Evolutionary conservation across 2,329 filamentous ascomycete genomes (phyloP), one percentile per base, ranked within the genome.

Genomic region (Hymenoscyphus occultus): DNA sequence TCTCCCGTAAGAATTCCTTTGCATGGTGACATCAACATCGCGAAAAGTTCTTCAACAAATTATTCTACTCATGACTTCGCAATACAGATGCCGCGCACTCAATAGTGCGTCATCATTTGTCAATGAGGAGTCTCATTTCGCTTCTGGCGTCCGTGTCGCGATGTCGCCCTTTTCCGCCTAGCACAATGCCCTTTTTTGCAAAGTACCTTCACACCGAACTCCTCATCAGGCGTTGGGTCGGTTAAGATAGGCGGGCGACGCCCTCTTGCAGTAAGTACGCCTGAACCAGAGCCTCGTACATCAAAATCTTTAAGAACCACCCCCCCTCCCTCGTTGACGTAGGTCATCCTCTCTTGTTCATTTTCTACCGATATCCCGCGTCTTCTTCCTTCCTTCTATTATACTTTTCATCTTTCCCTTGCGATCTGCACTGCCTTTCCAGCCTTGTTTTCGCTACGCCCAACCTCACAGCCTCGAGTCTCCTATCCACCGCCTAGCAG

Each of bases 121-220:
- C 45, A 51, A 22, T 12, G 45, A 28, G 45, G 19, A 22, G 45
- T 51, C 19, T 51, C 45, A 51, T 51, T 22, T 51, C 45, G 42
- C 45, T 51, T 10, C 45, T 51, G 45, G 45, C 7, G 22, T 51
- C 22, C 45, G 45, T 51, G 45, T 51, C 45, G 45, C 45, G 4
- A 22, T 51, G 22, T 51, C 45, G 45, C 45, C 45, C 22, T 51
- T 51, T 51, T 51, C 45, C 45, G 19, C 45, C 45, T 22, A 19
- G 3, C 45, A 51, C 19, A 51, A 51, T 51, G 45, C 45, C 45
- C 45, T 59, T 51, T 19, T 10, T 51, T 19, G n/a, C 19, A 51
- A 51, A 51, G 9, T n/a, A 28, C 48, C 63, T 42, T n/a, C 51
- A 64, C 67, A 69, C 65, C 67, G 67, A 67, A 56, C 62, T 31